Base-by-base conservation (phyloP, 1,139 yeast species). In the Ashbya aceris region DNA sequence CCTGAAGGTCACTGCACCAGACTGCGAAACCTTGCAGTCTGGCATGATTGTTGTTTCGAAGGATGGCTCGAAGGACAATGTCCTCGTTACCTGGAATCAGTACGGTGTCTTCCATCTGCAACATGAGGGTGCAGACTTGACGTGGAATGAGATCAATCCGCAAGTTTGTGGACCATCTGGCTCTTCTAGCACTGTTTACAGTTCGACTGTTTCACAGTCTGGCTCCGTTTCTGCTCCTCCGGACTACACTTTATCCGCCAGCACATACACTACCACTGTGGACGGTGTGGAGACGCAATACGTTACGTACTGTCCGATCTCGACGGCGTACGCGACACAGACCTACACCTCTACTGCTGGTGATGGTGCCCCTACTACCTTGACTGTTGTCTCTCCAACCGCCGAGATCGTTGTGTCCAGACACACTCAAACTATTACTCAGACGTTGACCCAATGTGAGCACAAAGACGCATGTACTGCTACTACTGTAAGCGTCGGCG, bases 31-130 rank as follows among this genome's bases (percentile, higher is more conserved):
- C 11, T 32, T 54, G 35, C 43, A 44, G 17, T 48, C 51, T 9
- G 58, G 58, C 36, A 52, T 52, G 55, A 40, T 54, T 26, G 46
- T 54, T 6, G 47, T 49, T 39, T 45, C 47, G 12, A 46, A 40
- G 7, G 55, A 53, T 36, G 50, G 48, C 30, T 36, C 47, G 4
- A 26, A 35, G 5, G 36, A 40, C 12, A 50, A 47, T 41, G 45
- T 51, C 4, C 38, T 54, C 45, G 41, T 54, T 23, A 47, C 56
- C 8, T 54, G 58, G 58, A 45, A 50, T 36, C 49, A 47, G 23
- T 45, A 47, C 40, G 49, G 49, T 12, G 54, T 54, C 11, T 54
- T 51, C 47, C 54, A 54, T 20, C 39, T 54, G 41, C 42, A 43
- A 13, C 38, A 48, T 37, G 38, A 40, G 20, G 54, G 52, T 26